These are phyloP conservation scores for Rauvolfia tetraphylla DNA, from an alignment of 257 asterid genomes.

Conservation along the genomic window DNA sequence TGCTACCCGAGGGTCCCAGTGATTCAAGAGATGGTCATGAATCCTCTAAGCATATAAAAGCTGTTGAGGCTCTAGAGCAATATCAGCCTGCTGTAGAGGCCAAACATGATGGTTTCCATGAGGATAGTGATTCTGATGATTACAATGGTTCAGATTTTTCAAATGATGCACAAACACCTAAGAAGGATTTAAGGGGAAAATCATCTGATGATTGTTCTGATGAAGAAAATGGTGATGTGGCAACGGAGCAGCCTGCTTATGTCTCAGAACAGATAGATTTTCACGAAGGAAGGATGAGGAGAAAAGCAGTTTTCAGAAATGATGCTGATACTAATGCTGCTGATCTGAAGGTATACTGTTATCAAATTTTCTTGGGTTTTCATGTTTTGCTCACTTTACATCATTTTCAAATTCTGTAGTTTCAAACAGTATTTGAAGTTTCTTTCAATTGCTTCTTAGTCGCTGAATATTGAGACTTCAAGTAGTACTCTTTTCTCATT, in stretches of 20 bases:
- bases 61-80: conserved; percentile 37
- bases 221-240: conserved; percentile 40
- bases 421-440: not conserved
- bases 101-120: conserved; percentile 42
- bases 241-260: conserved; percentile 38
- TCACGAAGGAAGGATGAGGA: conserved; percentile 83
- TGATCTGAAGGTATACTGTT: conserved; percentile 41
- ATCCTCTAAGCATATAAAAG: conserved; percentile 19
- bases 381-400: too few relatives aligned
- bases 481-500: not conserved
- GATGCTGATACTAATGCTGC: conserved; percentile 46
- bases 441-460: not conserved
- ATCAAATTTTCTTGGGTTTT: not conserved
- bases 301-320: conserved; percentile 79
- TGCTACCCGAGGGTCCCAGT: conserved; percentile 29
- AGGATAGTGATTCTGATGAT: conserved; percentile 48
- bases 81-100: conserved; percentile 35
- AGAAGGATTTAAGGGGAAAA: conserved; percentile 22
- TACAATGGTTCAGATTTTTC: conserved; percentile 31
- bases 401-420: not conserved
- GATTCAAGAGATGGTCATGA: conserved; percentile 32
- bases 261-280: conserved; percentile 55
- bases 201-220: conserved; percentile 40
- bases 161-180: conserved; percentile 26
- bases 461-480: not conserved